Evolutionary conservation across 768 basidiomycete genomes (phyloP).

Genomic region (Leccinellum rugosiceps): DNA sequence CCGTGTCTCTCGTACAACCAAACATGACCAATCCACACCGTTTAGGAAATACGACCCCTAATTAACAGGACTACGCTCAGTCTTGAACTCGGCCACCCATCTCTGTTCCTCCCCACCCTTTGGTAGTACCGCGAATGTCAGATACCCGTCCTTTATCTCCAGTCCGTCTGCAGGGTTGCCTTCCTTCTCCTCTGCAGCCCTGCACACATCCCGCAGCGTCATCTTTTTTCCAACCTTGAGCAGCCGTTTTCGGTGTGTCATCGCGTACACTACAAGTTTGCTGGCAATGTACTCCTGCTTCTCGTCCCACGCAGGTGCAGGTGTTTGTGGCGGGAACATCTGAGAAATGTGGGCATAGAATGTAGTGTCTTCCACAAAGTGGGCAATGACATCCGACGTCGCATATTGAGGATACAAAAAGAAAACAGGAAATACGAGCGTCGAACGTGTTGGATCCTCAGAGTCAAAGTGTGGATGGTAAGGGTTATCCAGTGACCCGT

Average conservation of each 20-base stretch:
- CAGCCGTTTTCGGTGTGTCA: conserved; percentile 69
- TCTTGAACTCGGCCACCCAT: conserved; percentile 89
- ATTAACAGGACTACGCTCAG: conserved; percentile 23
- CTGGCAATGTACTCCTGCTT: conserved; percentile 61
- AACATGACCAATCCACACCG: conserved; percentile 27
- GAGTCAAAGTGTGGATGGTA: conserved; percentile 65
- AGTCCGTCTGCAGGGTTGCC: conserved; percentile 71
- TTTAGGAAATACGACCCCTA: conserved; percentile 15
- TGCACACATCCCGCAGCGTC: conserved; percentile 75
- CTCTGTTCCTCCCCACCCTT: conserved; percentile 72
- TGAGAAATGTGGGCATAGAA: conserved; percentile 71
- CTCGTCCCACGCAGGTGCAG: conserved; percentile 74
- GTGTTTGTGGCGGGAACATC: conserved; percentile 78
- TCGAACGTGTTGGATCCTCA: conserved; percentile 54
- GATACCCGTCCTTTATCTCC: conserved; percentile 77
- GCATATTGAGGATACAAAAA: conserved; percentile 91
- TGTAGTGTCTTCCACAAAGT: conserved; percentile 81
- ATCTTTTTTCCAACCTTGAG: conserved; percentile 92
- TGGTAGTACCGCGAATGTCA: conserved; percentile 76
- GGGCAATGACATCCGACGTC: conserved; percentile 83
- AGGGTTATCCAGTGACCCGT: conserved; percentile 48
- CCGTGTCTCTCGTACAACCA: conserved; percentile 17
- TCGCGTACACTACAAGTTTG: conserved; percentile 77
- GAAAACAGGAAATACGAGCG: conserved; percentile 82
- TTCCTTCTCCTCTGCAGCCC: conserved; percentile 55